Evolutionary conservation across 495 filamentous ascomycete genomes (phyloP).

Genomic region (Xylaria flabelliformis): DNA sequence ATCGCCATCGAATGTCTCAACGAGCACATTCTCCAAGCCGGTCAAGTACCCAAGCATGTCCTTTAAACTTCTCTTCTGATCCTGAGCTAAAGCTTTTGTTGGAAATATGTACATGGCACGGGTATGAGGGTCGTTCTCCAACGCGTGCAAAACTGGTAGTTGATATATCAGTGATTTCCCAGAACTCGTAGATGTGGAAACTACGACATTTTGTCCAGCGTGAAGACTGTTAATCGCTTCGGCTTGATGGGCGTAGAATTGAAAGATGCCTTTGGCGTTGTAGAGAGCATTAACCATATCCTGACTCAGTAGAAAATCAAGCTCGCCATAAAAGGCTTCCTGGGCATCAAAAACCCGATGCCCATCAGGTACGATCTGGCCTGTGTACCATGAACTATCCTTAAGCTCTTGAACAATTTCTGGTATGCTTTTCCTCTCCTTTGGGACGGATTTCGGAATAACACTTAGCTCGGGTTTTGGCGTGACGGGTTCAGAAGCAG

Average conservation of each 20-base stretch:
- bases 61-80: slow-evolving; percentile 87
- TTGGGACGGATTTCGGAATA: slow-evolving; percentile 75
- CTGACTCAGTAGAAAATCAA: slow-evolving; percentile 88
- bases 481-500: slow-evolving; percentile 36
- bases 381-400: slow-evolving; percentile 81
- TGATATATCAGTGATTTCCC: slow-evolving; percentile 98
- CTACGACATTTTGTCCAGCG: slow-evolving; percentile 84
- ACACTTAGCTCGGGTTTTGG: slow-evolving; percentile 41
- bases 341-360: slow-evolving; percentile 93
- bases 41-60: slow-evolving; percentile 83
- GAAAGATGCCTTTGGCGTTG: slow-evolving; percentile 83
- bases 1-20: slow-evolving; percentile 97
- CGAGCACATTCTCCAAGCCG: slow-evolving; percentile 72
- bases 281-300: slow-evolving; percentile 92
- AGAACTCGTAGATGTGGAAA: slow-evolving; percentile 93
- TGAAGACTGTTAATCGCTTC: slow-evolving; percentile 93
- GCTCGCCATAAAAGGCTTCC: slow-evolving; percentile 78
- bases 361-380: slow-evolving; percentile 92
- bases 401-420: slow-evolving; percentile 89
- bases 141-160: slow-evolving; percentile 85
- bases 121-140: slow-evolving; percentile 77
- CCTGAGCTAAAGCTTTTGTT: slow-evolving; percentile 95
- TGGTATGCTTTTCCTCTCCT: slow-evolving; percentile 78
- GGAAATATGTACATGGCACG: slow-evolving; percentile 98
- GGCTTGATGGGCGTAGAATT: slow-evolving; percentile 92